Percentiles rank a stretch among this genome's conserved stretches.
Conservation (phyloP, 2,329 filamentous ascomycete species). For the Hymenoscyphus repandus region DNA sequence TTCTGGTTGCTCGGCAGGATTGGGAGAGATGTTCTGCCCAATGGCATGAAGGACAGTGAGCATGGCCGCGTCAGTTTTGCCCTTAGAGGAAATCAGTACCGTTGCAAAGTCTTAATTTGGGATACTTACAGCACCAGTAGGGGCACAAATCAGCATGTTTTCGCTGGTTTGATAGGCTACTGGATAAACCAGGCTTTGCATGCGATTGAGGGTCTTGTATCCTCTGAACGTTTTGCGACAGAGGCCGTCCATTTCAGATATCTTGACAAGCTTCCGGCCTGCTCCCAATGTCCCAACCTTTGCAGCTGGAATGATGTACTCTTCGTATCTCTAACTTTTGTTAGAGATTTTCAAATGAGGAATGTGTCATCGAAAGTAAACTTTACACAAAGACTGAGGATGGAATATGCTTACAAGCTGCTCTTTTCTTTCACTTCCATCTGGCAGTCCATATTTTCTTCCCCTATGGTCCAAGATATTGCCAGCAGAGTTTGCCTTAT, state of each 20-base stretch:
- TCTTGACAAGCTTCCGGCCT: constrained; percentile 70
- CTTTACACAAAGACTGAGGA: no score
- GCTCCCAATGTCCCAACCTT: constrained; percentile 69
- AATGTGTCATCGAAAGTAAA: neutral
- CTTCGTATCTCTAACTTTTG: constrained; percentile 69
- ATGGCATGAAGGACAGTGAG: constrained; percentile 89
- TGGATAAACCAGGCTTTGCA: constrained; percentile 95
- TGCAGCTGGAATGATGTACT: constrained; percentile 79
- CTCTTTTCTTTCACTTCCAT: constrained; percentile 67
- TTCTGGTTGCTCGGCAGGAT: constrained; percentile 67
- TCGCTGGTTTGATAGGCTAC: constrained; percentile 94
- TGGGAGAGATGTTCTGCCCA: constrained; percentile 76
- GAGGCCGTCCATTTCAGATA: constrained; percentile 79
- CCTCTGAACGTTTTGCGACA: constrained; percentile 90
- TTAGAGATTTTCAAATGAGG: constrained; percentile 8
- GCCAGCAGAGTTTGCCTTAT: constrained; percentile 75
- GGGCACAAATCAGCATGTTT: constrained; percentile 98
- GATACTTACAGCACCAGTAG: constrained; percentile 73
- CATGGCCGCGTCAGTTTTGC: constrained; percentile 99
- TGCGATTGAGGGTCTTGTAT: constrained; percentile 89
- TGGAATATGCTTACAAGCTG: constrained; percentile 35
- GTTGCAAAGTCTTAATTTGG: neutral
- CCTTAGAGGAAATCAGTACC: constrained; percentile 38
- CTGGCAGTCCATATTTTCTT: constrained; percentile 75
- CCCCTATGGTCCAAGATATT: constrained; percentile 79